Evolutionary conservation across 495 filamentous ascomycete genomes (phyloP).

Genomic region (Hypoxylon perforatum): DNA sequence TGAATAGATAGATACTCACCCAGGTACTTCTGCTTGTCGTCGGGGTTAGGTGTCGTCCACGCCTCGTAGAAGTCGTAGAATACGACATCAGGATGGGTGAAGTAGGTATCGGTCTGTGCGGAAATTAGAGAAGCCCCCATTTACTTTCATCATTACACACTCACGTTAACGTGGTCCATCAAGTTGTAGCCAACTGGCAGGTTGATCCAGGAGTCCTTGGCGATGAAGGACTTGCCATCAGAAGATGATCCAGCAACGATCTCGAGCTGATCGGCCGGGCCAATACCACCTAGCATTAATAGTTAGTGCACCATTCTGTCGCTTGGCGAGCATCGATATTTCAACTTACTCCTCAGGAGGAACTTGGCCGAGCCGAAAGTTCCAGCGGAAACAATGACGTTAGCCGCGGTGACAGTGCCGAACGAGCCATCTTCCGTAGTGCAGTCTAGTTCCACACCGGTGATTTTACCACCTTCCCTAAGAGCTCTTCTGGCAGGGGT

Average conservation of each 20-base stretch:
- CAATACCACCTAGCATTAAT: slow-evolving; percentile 66
- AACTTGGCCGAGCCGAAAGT: slow-evolving; percentile 79
- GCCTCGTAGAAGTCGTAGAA: slow-evolving; percentile 76
- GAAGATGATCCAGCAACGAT: slow-evolving; percentile 62
- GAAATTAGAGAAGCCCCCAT: slow-evolving; percentile 8
- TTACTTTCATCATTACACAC: slow-evolving; percentile 1
- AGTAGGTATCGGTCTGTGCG: slow-evolving; percentile 69
- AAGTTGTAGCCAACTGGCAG: slow-evolving; percentile 80
- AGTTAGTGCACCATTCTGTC: slow-evolving; percentile 40
- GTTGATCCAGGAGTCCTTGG: slow-evolving; percentile 69
- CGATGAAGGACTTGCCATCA: slow-evolving; percentile 66
- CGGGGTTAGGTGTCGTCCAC: slow-evolving; percentile 56
- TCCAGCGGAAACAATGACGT: slow-evolving; percentile 76
- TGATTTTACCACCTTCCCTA: slow-evolving; percentile 69
- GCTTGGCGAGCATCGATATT: not conserved
- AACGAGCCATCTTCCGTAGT: slow-evolving; percentile 64
- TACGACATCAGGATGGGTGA: slow-evolving; percentile 69
- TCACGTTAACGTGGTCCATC: slow-evolving; percentile 74
- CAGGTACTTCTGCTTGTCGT: slow-evolving; percentile 54
- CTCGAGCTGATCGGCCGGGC: slow-evolving; percentile 69
- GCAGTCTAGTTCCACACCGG: slow-evolving; percentile 74
- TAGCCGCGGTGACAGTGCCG: slow-evolving; percentile 70
- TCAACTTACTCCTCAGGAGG: slow-evolving; percentile 57
- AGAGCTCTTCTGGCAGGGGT: slow-evolving; percentile 74
- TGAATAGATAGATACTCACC: slow-evolving; percentile 28